These are phyloP conservation scores for Nelumbo lutea DNA, from an alignment of 164 flowering plant genomes.

Conservation along the genomic window DNA sequence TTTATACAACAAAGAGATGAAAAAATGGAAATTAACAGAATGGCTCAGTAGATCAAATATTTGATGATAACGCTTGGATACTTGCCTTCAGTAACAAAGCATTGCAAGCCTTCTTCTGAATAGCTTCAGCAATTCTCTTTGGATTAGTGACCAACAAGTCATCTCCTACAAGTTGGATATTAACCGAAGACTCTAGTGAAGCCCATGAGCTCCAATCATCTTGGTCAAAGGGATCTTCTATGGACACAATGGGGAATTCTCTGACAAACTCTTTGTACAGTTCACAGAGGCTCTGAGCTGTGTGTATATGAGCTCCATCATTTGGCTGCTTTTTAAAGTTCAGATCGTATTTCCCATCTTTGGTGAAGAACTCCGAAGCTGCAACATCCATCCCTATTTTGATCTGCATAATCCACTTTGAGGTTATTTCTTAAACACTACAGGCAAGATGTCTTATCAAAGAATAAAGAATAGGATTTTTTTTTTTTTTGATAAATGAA, in stretches of 20 bases:
- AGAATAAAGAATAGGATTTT: neutral
- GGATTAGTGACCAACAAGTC: constrained; percentile 97
- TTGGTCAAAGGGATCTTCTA: constrained; percentile 99
- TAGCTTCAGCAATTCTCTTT: constrained; percentile 82
- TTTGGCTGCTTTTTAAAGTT: constrained; percentile 94
- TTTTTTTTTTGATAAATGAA: too few relatives aligned
- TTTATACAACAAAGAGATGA: neutral
- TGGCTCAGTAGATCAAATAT: neutral
- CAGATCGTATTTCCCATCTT: constrained; percentile 77
- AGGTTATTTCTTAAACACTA: constrained; percentile 5
- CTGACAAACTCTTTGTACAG: constrained; percentile 77
- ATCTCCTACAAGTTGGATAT: constrained; percentile 95
- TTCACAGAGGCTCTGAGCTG: constrained; percentile 66
- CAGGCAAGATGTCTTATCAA: neutral
- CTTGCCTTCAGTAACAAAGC: constrained; percentile 78
- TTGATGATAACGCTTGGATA: neutral
- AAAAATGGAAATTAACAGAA: neutral
- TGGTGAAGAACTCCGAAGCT: constrained; percentile 85
- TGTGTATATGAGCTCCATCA: constrained; percentile 75
- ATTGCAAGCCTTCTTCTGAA: constrained; percentile 86
- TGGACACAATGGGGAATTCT: constrained; percentile 94
- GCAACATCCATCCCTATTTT: constrained; percentile 99
- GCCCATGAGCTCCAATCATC: constrained; percentile 98
- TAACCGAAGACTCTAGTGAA: constrained; percentile 70
- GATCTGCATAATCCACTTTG: constrained; percentile 47